A percentile compares a stretch with the other conserved stretches of the same genome.
phyloP scores from a whole-genome alignment of 257 asterid genomes.

The Gardenia jasminoides region DNA sequence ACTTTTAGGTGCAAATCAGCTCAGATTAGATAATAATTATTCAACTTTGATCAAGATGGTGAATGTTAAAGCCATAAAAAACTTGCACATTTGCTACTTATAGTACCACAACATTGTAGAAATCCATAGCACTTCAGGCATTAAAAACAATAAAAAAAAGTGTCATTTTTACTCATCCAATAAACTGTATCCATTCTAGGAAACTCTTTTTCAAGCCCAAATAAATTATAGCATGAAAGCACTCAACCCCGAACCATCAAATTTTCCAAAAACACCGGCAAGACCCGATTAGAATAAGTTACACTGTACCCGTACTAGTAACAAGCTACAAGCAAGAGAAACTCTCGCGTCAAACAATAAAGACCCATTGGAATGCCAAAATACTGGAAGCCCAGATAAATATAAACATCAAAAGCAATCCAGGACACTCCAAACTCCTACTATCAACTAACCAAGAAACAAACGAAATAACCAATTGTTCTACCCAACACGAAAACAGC shows the following conservation, averaged over 20 bases:
- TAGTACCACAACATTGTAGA: background rate
- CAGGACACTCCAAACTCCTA: background rate
- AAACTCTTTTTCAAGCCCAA: too few relatives aligned
- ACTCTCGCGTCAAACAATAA: background rate
- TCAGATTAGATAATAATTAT: background rate
- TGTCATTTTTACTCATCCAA: background rate
- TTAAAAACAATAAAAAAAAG: background rate
- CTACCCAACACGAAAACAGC: background rate
- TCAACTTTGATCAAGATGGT: background rate
- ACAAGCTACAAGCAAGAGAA: background rate
- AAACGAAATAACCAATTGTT: background rate
- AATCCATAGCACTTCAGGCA: background rate
- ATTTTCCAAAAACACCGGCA: too few relatives aligned
- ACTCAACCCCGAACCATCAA: too few relatives aligned
- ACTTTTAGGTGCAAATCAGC: too few relatives aligned
- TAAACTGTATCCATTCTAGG: too few relatives aligned
- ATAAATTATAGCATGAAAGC: too few relatives aligned
- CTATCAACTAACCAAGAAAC: background rate
- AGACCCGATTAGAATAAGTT: too few relatives aligned
- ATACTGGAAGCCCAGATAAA: background rate
- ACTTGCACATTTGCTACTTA: too few relatives aligned
- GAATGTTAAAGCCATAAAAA: background rate
- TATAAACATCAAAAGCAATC: background rate
- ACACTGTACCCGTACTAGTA: too few relatives aligned
- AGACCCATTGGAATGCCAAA: background rate